Base-by-base conservation (phyloP, 768 basidiomycete species). In the Calocybe cyanea region DNA sequence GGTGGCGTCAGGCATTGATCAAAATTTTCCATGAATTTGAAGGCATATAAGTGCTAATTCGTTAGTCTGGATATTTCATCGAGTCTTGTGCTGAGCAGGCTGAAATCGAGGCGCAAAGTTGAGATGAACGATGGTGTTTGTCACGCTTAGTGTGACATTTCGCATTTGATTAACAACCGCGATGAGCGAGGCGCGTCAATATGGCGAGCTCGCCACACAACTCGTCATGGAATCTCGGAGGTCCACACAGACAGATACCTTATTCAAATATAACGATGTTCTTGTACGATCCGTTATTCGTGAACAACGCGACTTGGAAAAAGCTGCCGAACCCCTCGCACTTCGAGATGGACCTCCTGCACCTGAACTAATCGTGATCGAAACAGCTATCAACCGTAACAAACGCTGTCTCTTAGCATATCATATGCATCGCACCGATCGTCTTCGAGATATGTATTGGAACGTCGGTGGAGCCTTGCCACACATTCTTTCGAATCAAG, bases 341-440 rank as follows among this genome's bases (percentile, higher is more conserved):
- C 43, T 61, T 30, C 55, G 64, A 13, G 75, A 73, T 51, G 57
- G 63, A 41, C 61, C 69, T 30, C 68, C 81, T 40, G 76, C 79
- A 15, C 78, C 80, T 2, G 77, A 83, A 15, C 69, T 94, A 50
- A 78, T 91, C 56, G 80, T 97, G 58, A 83, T 88, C 61, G 91
- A 95, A 65, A 89, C 94, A 7, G 83, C 90, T 30, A 86, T 95
- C 55, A 73, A 84, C 32, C 81, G 93, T 51, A 96, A 98, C 73
- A 96, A 95, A 63, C 86, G 96, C n/a, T 92, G 91, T 62, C 75
- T 98, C 3, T 79, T 97, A 36, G 92, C 92, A 0, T 99, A 98
- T 66, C 92, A 97, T 64, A 69, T 79, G 19, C 91, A 93, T 67
- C 79, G 95, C 45, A 66, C 91, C 31, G 86, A 91, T 60, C 81